Evolutionary conservation across 2,329 filamentous ascomycete genomes (phyloP).

Genomic region (Colletotrichum sp.): DNA sequence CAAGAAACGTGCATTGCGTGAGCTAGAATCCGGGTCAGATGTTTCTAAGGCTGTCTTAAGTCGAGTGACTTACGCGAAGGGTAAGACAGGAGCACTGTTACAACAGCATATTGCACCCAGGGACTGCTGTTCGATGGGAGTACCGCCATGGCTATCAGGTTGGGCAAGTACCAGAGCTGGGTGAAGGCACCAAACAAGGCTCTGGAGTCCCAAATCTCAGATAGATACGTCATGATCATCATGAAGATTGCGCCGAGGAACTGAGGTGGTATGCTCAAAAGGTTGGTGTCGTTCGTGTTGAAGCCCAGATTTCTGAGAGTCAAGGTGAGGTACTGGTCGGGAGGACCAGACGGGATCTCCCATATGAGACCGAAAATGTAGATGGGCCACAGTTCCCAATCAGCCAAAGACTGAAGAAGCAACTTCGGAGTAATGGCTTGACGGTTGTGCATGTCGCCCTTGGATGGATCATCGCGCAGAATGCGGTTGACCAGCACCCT

Average conservation of each 20-base stretch:
- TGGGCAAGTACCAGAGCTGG: constrained; percentile 38
- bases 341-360: constrained; percentile 27
- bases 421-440: constrained; percentile 50
- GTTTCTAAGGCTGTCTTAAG: constrained; percentile 29
- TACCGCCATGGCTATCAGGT: constrained; percentile 34
- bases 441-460: constrained; percentile 60
- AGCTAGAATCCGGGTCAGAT: constrained; percentile 28
- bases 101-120: constrained; percentile 34
- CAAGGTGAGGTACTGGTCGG: constrained; percentile 30
- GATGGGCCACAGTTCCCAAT: constrained; percentile 62
- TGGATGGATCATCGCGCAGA: constrained; percentile 59
- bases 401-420: constrained; percentile 52
- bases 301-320: constrained; percentile 28
- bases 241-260: constrained; percentile 20
- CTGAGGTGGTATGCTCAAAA: constrained; percentile 20
- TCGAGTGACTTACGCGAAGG: constrained; percentile 28
- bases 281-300: constrained; percentile 55
- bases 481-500: constrained; percentile 63
- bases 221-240: constrained; percentile 32
- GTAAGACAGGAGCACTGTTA: constrained; percentile 36
- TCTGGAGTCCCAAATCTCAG: constrained; percentile 33
- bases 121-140: constrained; percentile 29
- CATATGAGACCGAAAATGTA: constrained; percentile 55
- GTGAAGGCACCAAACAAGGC: constrained; percentile 32
- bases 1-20: constrained; percentile 55